phyloP scores from a whole-genome alignment of 2,329 filamentous ascomycete genomes.

The Alternaria conjuncta region DNA sequence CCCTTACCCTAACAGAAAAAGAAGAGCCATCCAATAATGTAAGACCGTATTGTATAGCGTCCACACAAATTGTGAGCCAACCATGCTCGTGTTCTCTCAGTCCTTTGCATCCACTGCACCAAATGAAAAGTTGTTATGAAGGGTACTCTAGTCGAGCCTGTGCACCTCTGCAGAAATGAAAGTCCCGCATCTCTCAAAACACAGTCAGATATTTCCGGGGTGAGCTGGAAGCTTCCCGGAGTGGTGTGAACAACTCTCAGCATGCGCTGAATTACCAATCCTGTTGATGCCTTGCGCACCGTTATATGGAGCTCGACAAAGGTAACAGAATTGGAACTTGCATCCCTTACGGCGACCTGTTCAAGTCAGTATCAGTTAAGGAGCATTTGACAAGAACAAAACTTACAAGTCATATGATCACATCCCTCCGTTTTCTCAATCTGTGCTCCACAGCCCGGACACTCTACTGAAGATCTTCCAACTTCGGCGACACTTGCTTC shows the following conservation, averaged over 20 bases:
- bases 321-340: not conserved
- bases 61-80: no score
- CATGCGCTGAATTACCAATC: not conserved
- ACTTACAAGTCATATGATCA: slow-evolving; percentile 6
- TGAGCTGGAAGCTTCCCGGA: not conserved
- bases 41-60: no score
- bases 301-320: not conserved
- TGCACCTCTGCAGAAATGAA: not conserved
- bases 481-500: not conserved
- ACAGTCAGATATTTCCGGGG: not conserved
- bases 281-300: not conserved
- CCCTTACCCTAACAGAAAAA: no score
- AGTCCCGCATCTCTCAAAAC: not conserved
- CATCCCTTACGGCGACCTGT: not conserved
- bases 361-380: not conserved
- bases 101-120: not conserved
- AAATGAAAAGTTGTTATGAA: not conserved
- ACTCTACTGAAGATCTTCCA: not conserved
- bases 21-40: no score
- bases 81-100: not conserved
- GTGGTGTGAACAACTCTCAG: not conserved
- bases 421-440: not conserved
- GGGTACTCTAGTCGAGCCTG: not conserved
- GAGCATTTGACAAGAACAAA: no score
- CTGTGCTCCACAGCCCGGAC: not conserved